These are phyloP conservation scores for Solanum ahanhuiri DNA, from an alignment of 257 asterid species.

Conservation along the genomic window DNA sequence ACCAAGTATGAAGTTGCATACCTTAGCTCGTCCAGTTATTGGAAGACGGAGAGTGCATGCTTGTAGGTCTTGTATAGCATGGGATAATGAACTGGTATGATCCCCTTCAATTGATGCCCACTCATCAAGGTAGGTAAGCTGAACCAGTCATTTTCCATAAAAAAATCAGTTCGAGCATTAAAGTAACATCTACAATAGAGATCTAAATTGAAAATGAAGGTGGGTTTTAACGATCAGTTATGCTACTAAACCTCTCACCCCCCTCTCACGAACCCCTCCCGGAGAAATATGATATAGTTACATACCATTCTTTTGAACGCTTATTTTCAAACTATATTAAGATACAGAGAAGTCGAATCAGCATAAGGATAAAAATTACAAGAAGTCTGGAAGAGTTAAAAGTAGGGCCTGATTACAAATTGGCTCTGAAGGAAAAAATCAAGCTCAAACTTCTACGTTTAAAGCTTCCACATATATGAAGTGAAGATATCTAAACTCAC, in stretches of 20 bases:
- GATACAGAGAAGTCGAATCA: not conserved
- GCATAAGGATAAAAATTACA: not conserved
- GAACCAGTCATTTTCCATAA: constrained; percentile 12
- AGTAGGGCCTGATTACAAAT: not conserved
- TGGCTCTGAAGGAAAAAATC: not conserved
- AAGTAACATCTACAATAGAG: not conserved
- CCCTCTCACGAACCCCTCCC: not conserved
- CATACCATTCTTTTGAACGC: not conserved
- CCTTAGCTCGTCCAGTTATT: constrained; percentile 67
- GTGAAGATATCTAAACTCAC: not conserved
- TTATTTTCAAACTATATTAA: not conserved
- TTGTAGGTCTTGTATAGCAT: constrained; percentile 52
- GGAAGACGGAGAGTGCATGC: constrained; percentile 70
- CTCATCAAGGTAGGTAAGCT: constrained; percentile 53
- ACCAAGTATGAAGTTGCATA: constrained; percentile 19
- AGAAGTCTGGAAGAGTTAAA: not conserved
- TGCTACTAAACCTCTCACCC: not conserved
- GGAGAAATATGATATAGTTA: not conserved
- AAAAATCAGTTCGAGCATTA: not conserved
- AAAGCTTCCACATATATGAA: not conserved
- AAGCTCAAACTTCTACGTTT: not conserved
- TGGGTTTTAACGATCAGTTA: not conserved
- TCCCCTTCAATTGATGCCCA: constrained; percentile 69
- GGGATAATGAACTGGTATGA: constrained; percentile 48
- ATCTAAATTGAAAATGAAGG: not conserved